phyloP scores from a whole-genome alignment of 2,329 filamentous ascomycete genomes.

The Cordyceps fumosorosea region DNA sequence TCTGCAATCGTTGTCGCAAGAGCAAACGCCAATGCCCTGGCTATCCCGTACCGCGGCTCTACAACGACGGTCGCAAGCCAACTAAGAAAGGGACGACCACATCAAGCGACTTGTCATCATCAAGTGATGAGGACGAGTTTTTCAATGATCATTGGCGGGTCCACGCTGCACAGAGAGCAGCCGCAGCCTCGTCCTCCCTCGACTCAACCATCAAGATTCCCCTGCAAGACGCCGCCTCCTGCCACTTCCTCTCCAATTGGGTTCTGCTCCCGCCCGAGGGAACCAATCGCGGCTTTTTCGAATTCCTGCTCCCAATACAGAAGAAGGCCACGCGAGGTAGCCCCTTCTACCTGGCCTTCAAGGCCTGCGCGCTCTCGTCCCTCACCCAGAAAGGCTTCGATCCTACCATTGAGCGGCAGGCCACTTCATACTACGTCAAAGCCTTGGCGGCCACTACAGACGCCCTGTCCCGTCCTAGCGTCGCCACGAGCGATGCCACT shows the following conservation, averaged over 20 bases:
- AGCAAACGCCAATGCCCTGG: constrained; percentile 3
- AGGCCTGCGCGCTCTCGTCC: constrained; percentile 2
- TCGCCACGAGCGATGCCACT: constrained; percentile 4
- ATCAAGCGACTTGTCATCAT: background rate
- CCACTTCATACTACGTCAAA: background rate
- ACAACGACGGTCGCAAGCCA: background rate
- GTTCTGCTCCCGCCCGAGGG: background rate
- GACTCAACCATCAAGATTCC: constrained; percentile 3
- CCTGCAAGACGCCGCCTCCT: background rate
- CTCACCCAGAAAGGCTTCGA: background rate
- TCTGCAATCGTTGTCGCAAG: constrained; percentile 1
- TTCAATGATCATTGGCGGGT: background rate
- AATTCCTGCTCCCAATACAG: background rate
- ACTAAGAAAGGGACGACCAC: background rate
- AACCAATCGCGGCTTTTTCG: background rate
- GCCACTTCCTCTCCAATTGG: constrained; percentile 5
- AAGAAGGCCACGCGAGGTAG: background rate
- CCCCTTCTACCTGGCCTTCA: constrained; percentile 2
- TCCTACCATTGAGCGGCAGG: background rate
- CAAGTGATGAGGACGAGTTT: background rate
- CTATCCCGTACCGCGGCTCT: background rate
- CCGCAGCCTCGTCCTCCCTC: background rate
- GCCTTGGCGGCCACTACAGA: background rate
- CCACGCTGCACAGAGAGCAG: background rate
- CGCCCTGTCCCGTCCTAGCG: background rate